Evolutionary conservation across 139 green algal species (phyloP), one percentile per base, ranked within the genome.

Genomic region (Chlamydomonas incerta): DNA sequence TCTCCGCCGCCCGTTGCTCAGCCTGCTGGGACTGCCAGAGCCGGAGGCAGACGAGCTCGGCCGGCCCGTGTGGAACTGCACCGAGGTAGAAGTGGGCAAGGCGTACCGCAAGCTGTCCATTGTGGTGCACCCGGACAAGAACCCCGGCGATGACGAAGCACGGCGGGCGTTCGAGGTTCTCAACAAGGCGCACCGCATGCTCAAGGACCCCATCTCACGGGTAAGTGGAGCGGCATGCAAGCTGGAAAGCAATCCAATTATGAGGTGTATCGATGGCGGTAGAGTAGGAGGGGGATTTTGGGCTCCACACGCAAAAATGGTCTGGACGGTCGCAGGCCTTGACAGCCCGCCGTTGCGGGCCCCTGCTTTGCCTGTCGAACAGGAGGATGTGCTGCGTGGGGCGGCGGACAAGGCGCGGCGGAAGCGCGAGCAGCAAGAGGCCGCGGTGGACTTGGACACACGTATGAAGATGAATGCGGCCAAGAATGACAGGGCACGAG

Each of bases 41-140:
- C 93, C 93, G 3, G 91, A 92, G 29, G 90, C 91, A 13, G 95
- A 97, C 66, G 95, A 93, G 6, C 77, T 97, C 55, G 94, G 93
- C 2, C 74, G 88, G 0, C 91, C 92, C 10, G 37, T 83, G 20
- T 96, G 94, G 95, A 28, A 35, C 9, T 91, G 92, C 58, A 93
- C 80, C 1, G n/a, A 88, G 14, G 70, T 62, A 28, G 92, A 96
- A 18, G 90, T 97, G 20, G 94, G 88, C 28, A 90, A 88, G 35
- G 94, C 95, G 0, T 97, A 96, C 77, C 80, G 95, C 41, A 92
- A 90, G 79, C 87, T 97, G 47, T 96, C 94, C 23, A 80, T 96
- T 3, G 87, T 95, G 35, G 95, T 97, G 73, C 95, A 97, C 41
- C 95, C 95, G 1, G 95, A 97, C 82, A 97, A 96, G 74, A 93